A percentile compares a stretch with the other conserved stretches of the same genome.
phyloP scores from a whole-genome alignment of 805 yeast genomes.

The Pichia paraexigua region DNA sequence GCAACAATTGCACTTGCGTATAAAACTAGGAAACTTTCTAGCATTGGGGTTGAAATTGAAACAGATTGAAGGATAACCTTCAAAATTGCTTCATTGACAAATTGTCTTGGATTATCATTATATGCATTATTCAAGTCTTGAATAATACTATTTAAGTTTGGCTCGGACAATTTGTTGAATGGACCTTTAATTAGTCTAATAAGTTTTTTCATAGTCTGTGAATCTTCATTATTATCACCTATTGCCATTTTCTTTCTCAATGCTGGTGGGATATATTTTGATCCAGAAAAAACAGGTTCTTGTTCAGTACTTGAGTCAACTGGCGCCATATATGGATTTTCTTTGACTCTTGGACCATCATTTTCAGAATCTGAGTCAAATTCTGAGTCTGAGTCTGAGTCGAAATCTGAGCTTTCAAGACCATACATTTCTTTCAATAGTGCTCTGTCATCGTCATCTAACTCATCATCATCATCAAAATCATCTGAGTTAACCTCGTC shows the following conservation, averaged over 20 bases:
- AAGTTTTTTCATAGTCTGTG: constrained; percentile 42
- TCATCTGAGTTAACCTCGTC: constrained; percentile 25
- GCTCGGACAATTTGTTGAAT: constrained; percentile 81
- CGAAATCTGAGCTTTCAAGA: constrained; percentile 19
- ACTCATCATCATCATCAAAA: constrained; percentile 26
- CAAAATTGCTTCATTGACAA: constrained; percentile 67
- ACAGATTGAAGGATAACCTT: constrained; percentile 58
- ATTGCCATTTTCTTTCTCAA: constrained; percentile 47
- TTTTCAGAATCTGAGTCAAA: constrained; percentile 21
- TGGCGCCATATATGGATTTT: constrained; percentile 74
- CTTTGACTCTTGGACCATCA: constrained; percentile 34
- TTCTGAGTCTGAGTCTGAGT: constrained; percentile 16
- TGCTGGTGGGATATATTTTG: constrained; percentile 81
- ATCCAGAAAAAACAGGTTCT: constrained; percentile 21
- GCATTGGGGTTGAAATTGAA: constrained; percentile 50
- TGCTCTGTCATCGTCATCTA: constrained; percentile 27
- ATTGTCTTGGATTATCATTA: constrained; percentile 61
- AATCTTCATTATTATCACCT: constrained; percentile 25
- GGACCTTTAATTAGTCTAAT: constrained; percentile 70
- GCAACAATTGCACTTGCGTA: constrained; percentile 75
- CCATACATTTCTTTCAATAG: constrained; percentile 27
- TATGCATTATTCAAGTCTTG: constrained; percentile 60
- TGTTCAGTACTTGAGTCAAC: constrained; percentile 16
- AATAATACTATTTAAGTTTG: constrained; percentile 65
- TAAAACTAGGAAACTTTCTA: constrained; percentile 71